Percentiles rank a stretch among this genome's conserved stretches.
Conservation (phyloP, 371 early-diverging fungal genomes). For the Haplosporangium sp. region DNA sequence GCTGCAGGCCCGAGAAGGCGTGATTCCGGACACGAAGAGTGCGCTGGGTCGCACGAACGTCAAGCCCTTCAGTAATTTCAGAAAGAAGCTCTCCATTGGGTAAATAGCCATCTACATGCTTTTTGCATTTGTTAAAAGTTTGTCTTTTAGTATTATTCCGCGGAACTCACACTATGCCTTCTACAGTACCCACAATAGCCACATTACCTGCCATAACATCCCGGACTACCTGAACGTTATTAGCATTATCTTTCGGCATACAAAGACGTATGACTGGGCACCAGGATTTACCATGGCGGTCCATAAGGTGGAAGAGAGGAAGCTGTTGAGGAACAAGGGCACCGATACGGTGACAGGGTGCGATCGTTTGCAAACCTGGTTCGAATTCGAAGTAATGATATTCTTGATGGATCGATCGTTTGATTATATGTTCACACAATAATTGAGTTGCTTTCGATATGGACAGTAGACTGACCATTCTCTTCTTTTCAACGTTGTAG, state of each 20-base stretch:
- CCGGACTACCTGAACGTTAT: conserved; percentile 17
- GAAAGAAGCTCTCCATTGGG: conserved; percentile 46
- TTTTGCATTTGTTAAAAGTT: too few relatives aligned
- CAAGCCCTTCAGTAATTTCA: conserved; percentile 39
- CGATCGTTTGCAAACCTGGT: conserved; percentile 30
- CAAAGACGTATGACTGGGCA: conserved; percentile 17
- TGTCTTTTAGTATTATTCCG: neutral
- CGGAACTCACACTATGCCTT: neutral
- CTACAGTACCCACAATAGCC: conserved; percentile 35
- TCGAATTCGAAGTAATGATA: conserved; percentile 36
- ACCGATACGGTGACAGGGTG: conserved; percentile 26
- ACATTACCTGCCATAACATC: conserved; percentile 40
- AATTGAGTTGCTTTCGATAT: neutral
- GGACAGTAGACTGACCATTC: neutral
- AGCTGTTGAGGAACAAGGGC: conserved; percentile 15
- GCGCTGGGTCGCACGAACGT: conserved; percentile 50
- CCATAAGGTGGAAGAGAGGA: conserved; percentile 30
- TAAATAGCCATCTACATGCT: neutral
- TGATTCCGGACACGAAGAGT: conserved; percentile 16
- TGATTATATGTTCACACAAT: neutral
- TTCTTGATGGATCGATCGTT: too few relatives aligned
- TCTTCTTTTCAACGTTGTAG: neutral
- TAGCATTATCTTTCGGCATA: conserved; percentile 23
- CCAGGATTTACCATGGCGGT: conserved; percentile 16
- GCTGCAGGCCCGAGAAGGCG: conserved; percentile 37